Conservation (phyloP, 345 rosid genomes). For the Brassica juncea region DNA sequence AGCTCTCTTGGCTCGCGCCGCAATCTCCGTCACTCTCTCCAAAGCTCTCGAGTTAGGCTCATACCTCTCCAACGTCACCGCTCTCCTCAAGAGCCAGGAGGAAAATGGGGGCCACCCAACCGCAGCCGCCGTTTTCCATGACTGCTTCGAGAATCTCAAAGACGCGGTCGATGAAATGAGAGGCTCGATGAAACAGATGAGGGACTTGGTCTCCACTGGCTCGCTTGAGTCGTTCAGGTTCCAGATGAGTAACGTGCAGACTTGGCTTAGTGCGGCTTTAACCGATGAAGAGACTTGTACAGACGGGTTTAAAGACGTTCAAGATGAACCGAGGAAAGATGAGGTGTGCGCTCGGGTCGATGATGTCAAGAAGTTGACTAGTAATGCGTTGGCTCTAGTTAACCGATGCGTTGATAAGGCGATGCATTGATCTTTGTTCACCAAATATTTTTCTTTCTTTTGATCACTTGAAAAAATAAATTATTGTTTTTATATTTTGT, state of each 20-base stretch:
- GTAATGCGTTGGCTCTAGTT: constrained; percentile 73
- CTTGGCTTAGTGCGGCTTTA: constrained; percentile 94
- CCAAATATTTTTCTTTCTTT: not conserved
- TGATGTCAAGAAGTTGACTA: constrained; percentile 65
- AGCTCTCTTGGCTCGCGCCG: constrained; percentile 64
- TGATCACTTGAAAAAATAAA: not conserved
- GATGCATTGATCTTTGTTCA: constrained; percentile 26
- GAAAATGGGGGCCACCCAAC: constrained; percentile 16
- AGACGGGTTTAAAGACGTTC: constrained; percentile 70
- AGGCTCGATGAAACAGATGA: constrained; percentile 85
- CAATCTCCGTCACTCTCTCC: constrained; percentile 59
- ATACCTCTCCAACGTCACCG: constrained; percentile 62
- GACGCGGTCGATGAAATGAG: constrained; percentile 83
- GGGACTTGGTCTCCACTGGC: constrained; percentile 41
- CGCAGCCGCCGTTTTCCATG: constrained; percentile 62
- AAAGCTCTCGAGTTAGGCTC: constrained; percentile 49
- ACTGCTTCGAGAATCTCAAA: constrained; percentile 75
- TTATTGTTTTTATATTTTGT: not conserved
- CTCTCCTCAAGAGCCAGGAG: constrained; percentile 49
- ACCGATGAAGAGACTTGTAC: constrained; percentile 89
- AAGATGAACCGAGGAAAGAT: constrained; percentile 52
- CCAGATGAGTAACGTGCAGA: constrained; percentile 83
- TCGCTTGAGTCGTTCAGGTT: constrained; percentile 58
- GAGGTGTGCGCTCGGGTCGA: constrained; percentile 52
- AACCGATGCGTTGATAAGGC: constrained; percentile 62